phyloP scores from a whole-genome alignment of 164 flowering plant genomes.

The grape (Vitis vinifera) region ASM3070453v1 NC_081813.1:4158001-4158500 shows the following conservation, averaged over 20 bases:
- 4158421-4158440: conserved; percentile 14
- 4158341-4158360: not conserved
- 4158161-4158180: too few species aligned
- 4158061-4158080: too few species aligned
- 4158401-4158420: conserved; percentile 1
- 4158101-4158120: too few species aligned
- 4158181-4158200: not conserved
- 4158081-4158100: too few species aligned
- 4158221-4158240: not conserved
- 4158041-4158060: too few species aligned
- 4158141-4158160: too few species aligned
- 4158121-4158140: too few species aligned
- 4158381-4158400: not conserved
- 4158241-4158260: not conserved
- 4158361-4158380: too few species aligned
- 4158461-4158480: conserved; percentile 81
- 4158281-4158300: too few species aligned
- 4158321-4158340: not conserved
- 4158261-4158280: not conserved
- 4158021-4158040: too few species aligned
- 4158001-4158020: too few species aligned
- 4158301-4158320: not conserved
- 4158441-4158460: conserved; percentile 95
- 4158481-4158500: conserved; percentile 68
- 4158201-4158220: not conserved